Percentiles rank a stretch among this genome's conserved stretches.
These are phyloP conservation scores for Agarophyton chilense DNA, from an alignment of 23 red algal species.

Conservation along the genomic window DNA sequence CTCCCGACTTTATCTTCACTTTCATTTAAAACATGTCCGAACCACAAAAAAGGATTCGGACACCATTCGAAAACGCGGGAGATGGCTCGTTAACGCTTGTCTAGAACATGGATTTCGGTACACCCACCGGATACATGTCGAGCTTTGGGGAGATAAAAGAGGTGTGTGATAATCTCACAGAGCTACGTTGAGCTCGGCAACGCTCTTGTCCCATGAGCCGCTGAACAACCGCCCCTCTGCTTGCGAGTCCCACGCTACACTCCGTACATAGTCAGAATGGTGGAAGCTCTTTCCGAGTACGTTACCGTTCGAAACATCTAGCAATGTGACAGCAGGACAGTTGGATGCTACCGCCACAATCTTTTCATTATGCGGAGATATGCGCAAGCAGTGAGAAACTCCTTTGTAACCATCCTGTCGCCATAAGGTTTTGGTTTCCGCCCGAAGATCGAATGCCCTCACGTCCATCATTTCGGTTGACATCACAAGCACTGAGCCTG, in stretches of 20 bases:
- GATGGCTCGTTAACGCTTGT: conserved; percentile 82
- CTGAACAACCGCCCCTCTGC: conserved; percentile 55
- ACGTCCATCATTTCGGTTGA: conserved; percentile 80
- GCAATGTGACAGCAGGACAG: conserved; percentile 67
- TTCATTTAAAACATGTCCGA: background rate
- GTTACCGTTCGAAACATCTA: conserved; percentile 50
- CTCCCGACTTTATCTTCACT: background rate
- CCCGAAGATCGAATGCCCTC: conserved; percentile 71
- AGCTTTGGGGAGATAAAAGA: conserved; percentile 90
- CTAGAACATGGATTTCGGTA: conserved; percentile 82
- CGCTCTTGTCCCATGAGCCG: conserved; percentile 85
- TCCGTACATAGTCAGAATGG: conserved; percentile 85
- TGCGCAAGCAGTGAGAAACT: conserved; percentile 50
- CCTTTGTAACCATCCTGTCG: conserved; percentile 50
- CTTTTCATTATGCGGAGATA: conserved; percentile 34
- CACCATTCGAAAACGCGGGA: conserved; percentile 62
- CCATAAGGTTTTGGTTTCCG: conserved; percentile 48
- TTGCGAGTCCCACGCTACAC: conserved; percentile 78
- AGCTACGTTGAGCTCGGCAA: conserved; percentile 63
- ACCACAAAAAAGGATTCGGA: conserved; percentile 48
- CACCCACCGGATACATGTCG: conserved; percentile 92
- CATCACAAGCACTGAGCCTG: conserved; percentile 50
- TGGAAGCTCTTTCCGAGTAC: conserved; percentile 51
- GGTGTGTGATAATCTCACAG: conserved; percentile 76
- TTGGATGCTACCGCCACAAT: conserved; percentile 73